These are phyloP conservation scores for Colletotrichum plurivorum DNA, from an alignment of 2,329 filamentous ascomycete genomes.

Conservation along the genomic window DNA sequence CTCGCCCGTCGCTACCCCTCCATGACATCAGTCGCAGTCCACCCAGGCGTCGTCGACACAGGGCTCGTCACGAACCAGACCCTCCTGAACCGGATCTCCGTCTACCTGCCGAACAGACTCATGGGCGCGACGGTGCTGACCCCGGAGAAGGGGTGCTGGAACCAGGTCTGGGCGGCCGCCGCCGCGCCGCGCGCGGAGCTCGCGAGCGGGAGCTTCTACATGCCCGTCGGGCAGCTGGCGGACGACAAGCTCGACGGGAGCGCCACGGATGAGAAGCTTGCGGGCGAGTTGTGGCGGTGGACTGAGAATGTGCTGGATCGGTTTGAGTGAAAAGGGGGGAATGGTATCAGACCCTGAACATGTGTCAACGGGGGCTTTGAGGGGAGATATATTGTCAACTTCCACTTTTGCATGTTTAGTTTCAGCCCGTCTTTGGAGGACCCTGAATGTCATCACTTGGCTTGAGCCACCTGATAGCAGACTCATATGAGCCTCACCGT, in stretches of 20 bases:
- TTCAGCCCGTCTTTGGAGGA: background rate
- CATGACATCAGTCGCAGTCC: slow-evolving; percentile 47
- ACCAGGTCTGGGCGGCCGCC: slow-evolving; percentile 51
- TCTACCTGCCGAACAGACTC: slow-evolving; percentile 43
- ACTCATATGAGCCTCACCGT: background rate
- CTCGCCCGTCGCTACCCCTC: slow-evolving; percentile 47
- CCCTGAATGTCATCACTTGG: background rate
- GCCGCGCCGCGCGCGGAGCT: slow-evolving; percentile 40
- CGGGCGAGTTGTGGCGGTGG: slow-evolving; percentile 56
- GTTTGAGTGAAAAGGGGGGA: slow-evolving; percentile 9
- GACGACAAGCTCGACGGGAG: slow-evolving; percentile 43
- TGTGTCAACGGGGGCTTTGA: background rate
- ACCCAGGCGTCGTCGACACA: slow-evolving; percentile 49
- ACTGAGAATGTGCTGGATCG: slow-evolving; percentile 45
- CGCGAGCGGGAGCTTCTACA: slow-evolving; percentile 44
- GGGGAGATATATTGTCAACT: background rate
- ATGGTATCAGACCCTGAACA: background rate
- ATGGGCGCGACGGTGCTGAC: slow-evolving; percentile 42
- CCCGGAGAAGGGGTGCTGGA: slow-evolving; percentile 48
- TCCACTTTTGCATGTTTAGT: background rate
- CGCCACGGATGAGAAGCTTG: slow-evolving; percentile 47
- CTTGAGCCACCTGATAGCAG: background rate
- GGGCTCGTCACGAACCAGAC: slow-evolving; percentile 45
- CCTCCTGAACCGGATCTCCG: slow-evolving; percentile 45
- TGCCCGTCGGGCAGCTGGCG: slow-evolving; percentile 46